Base-by-base conservation (phyloP, 2,329 filamentous ascomycete species). In the Fusarium nurragi region DNA sequence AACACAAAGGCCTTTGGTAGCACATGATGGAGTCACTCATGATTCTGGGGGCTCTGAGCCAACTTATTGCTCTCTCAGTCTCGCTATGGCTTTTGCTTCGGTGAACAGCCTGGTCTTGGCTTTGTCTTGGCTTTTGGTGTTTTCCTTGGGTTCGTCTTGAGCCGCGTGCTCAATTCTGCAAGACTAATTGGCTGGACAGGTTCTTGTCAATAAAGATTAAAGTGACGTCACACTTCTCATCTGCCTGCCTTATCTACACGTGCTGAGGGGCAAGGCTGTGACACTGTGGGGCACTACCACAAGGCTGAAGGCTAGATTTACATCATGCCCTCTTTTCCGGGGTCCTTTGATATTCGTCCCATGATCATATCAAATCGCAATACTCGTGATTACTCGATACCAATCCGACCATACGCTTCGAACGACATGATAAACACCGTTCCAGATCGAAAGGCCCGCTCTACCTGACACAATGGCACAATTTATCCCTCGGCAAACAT, bases 401-500 rank as follows among this genome's bases (percentile, higher is more conserved):
- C 4, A 39, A 28, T 9, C 11, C 16, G 14, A 18, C 34, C 41
- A 18, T 19, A 21, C 32, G 26, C 46, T 12, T 26, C 34, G 23
- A 32, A 37, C 25, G 48, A 50, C 19, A 62, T 58, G 57, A 28
- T 52, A 30, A 16, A 12, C 12, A 51, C 7, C 3, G 41, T 5
- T 16, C 22, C 7, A 6, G 21, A 19, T 21, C 28, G 16, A n/a
- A 50, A 43, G 63, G 22, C 6, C 9, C 16, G 7, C 5, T 32
- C 11, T 13, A 34, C 14, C 43, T 11, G 19, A 38, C 19, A 64
- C 40, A 52, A 75, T 77, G 73, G 67, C 75, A 26, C 69, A 67
- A 71, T 97, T 98, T 79, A 77, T 90, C 38, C 92, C 95, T 23
- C 92, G 94, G 70, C 77, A 82, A 66, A 79, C 81, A 50, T 98